Conservation (phyloP, 2,329 filamentous ascomycete species). For the Xylariomycetidae sp. region DNA sequence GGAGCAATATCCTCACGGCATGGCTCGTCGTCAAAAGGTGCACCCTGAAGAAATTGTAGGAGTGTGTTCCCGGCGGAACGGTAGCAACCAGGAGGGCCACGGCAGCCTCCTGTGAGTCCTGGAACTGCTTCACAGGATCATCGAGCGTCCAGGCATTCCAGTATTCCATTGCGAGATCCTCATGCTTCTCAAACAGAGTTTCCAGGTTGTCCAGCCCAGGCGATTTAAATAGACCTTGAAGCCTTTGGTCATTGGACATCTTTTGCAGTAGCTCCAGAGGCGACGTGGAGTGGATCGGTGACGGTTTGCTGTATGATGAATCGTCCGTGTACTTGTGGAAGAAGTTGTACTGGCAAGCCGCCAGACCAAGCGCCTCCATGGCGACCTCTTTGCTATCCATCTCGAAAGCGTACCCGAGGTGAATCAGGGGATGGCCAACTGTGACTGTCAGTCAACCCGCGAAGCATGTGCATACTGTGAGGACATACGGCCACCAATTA, state of each 20-base stretch:
- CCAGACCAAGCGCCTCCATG: conserved; percentile 77
- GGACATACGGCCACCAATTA: conserved; percentile 69
- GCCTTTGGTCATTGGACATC: conserved; percentile 61
- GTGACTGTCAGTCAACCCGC: conserved; percentile 20
- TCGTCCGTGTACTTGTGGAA: conserved; percentile 67
- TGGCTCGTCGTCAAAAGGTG: conserved; percentile 82
- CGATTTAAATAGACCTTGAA: conserved; percentile 59
- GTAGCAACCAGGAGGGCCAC: conserved; percentile 58
- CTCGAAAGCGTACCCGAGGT: conserved; percentile 90
- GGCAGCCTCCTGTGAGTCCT: conserved; percentile 59
- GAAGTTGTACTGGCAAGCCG: conserved; percentile 51
- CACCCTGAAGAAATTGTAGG: conserved; percentile 78
- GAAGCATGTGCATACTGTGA: conserved; percentile 3
- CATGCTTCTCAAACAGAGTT: conserved; percentile 60
- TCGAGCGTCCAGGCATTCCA: conserved; percentile 82
- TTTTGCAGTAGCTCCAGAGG: conserved; percentile 65
- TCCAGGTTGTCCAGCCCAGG: conserved; percentile 59
- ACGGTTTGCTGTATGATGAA: conserved; percentile 59
- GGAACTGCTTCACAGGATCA: conserved; percentile 68
- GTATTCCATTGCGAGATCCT: conserved; percentile 70
- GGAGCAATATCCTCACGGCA: conserved; percentile 79
- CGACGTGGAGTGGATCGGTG: conserved; percentile 53
- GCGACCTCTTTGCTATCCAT: conserved; percentile 77
- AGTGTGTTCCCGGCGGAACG: conserved; percentile 48
- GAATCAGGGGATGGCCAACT: conserved; percentile 91